Conservation (phyloP, 2,329 filamentous ascomycete genomes). For the Fusarium nisikadoi region DNA sequence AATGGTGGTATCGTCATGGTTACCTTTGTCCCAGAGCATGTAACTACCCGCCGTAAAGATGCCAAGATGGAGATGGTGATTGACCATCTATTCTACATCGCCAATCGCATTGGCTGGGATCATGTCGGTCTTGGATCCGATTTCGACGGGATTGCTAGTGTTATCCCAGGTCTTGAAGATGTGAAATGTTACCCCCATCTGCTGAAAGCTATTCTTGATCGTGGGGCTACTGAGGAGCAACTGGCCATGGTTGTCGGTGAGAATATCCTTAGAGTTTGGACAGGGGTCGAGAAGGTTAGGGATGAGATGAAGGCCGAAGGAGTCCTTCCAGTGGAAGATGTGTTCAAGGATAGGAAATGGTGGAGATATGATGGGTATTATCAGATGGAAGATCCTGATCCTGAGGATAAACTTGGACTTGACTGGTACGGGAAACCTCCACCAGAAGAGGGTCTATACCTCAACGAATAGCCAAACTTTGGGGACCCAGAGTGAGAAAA, state of each 20-base stretch:
- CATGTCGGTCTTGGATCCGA: not conserved
- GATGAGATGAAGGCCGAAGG: not conserved
- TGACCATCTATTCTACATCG: conserved; percentile 4
- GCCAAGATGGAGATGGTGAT: conserved; percentile 11
- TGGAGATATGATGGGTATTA: conserved; percentile 19
- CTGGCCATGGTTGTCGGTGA: not conserved
- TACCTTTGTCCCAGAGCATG: conserved; percentile 2
- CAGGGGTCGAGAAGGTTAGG: not conserved
- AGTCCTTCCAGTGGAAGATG: not conserved
- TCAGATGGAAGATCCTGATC: conserved; percentile 20
- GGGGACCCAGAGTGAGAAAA: accelerated
- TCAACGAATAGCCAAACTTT: not conserved
- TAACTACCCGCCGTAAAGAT: not conserved
- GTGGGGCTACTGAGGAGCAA: not conserved
- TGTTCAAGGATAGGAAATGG: conserved; percentile 8
- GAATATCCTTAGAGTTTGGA: conserved; percentile 1
- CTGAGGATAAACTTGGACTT: conserved; percentile 1
- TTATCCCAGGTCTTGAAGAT: not conserved
- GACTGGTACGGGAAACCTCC: conserved; percentile 6
- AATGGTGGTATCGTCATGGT: conserved; percentile 3
- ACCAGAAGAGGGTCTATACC: not conserved
- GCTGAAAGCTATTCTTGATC: not conserved
- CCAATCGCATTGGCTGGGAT: not conserved
- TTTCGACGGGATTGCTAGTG: not conserved
- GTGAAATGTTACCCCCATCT: not conserved